phyloP scores from a whole-genome alignment of 106 monocot species.

The Acanthochlamys bracteata region DNA sequence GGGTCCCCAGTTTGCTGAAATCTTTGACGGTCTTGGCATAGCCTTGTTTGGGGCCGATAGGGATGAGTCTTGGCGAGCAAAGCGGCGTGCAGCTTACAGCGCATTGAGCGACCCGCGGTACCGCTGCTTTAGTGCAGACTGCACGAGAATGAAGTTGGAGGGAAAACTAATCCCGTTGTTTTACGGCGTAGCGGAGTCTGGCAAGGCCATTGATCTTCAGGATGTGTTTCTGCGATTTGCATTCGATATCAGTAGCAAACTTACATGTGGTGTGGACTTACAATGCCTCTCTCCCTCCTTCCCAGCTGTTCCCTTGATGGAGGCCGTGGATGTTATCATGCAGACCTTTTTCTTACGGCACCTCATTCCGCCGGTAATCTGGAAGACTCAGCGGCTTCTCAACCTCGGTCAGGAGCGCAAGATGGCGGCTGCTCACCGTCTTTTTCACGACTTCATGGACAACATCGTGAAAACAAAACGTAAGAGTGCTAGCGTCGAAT shows the following conservation, averaged over 20 bases:
- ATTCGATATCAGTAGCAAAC: slow-evolving; percentile 19
- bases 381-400: slow-evolving; percentile 32
- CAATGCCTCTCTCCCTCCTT: slow-evolving; percentile 19
- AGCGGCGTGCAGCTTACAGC: slow-evolving; percentile 22
- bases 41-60: slow-evolving; percentile 40
- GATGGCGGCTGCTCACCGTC: slow-evolving; percentile 12
- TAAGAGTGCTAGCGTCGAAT: slow-evolving; percentile 2
- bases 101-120: slow-evolving; percentile 17
- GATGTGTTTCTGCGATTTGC: slow-evolving; percentile 41
- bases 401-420: slow-evolving; percentile 25
- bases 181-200: background rate
- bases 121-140: slow-evolving; percentile 2
- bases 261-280: slow-evolving; percentile 31
- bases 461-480: slow-evolving; percentile 22
- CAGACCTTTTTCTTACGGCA: slow-evolving; percentile 21
- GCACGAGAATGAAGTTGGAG: slow-evolving; percentile 28
- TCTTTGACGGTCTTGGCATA: slow-evolving; percentile 40
- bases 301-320: slow-evolving; percentile 20
- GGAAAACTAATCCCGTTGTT: slow-evolving; percentile 29
- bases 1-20: slow-evolving; percentile 30
- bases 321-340: slow-evolving; percentile 26
- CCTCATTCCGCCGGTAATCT: slow-evolving; percentile 21
- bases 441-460: slow-evolving; percentile 29
- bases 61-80: slow-evolving; percentile 27
- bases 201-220: slow-evolving; percentile 18